Evolutionary conservation across 257 asterid genomes (phyloP).

Genomic region (Nicotiana tabacum): DNA sequence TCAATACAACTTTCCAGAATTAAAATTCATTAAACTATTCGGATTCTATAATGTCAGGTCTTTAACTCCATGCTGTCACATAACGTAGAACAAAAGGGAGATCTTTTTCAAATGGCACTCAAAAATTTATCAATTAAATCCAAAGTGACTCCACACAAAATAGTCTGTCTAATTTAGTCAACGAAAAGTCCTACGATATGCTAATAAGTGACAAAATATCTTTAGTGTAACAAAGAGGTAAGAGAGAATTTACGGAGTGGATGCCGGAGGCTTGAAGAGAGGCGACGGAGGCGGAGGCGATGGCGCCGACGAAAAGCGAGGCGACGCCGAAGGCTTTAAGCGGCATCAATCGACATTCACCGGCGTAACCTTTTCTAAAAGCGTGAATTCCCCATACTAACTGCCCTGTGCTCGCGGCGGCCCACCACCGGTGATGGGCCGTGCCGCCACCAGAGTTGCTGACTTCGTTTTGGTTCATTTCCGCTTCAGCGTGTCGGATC

Average conservation of each 20-base stretch:
- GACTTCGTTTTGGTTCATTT: slow-evolving; percentile 39
- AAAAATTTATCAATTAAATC: background rate
- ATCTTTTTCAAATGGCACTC: too few species aligned
- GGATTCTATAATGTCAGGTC: background rate
- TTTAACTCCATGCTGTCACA: background rate
- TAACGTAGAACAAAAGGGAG: background rate
- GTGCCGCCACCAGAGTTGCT: slow-evolving; percentile 5
- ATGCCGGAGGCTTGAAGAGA: slow-evolving; percentile 55
- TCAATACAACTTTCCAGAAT: background rate
- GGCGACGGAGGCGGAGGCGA: slow-evolving; percentile 51
- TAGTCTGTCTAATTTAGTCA: background rate
- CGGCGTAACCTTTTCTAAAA: slow-evolving; percentile 43
- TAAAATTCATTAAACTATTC: background rate
- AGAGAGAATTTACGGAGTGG: slow-evolving; percentile 38
- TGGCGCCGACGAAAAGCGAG: slow-evolving; percentile 70
- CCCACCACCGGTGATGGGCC: slow-evolving; percentile 55
- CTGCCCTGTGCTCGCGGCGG: slow-evolving; percentile 55
- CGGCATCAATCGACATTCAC: slow-evolving; percentile 59
- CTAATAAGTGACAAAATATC: background rate
- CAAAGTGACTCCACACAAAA: too few species aligned
- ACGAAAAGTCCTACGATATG: background rate
- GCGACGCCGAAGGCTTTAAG: slow-evolving; percentile 74
- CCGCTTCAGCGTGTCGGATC: slow-evolving; percentile 5
- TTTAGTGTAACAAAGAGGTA: background rate
- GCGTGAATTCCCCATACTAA: slow-evolving; percentile 50